Evolutionary conservation across 306 rosid species (phyloP), one percentile per base, ranked within the genome.

Genomic region (Canavalia ensiformis): DNA sequence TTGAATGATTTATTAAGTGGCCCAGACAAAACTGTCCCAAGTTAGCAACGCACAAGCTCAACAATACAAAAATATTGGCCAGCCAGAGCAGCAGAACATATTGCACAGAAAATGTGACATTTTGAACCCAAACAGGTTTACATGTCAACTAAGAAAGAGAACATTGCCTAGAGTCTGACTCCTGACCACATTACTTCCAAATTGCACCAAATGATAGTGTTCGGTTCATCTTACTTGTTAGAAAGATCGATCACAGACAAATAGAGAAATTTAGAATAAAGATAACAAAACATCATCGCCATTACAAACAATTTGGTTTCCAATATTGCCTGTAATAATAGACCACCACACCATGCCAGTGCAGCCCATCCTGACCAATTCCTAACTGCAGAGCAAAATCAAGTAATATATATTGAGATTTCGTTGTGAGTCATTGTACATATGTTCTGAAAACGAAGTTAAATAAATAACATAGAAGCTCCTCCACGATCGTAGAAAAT

Each of bases 271-370:
- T 56, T 56, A 42, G 49, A 18, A 69, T 41, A 79, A 46, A 69
- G 8, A 70, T 39, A 39, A n/a, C 11, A 37, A 13, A 65, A n/a
- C 70, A 65, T 70, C n/a, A 49, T 46, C 28, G 58, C 44, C 63
- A 69, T 70, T 46, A 69, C 71, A 18, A 70, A 79, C 70, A 79
- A 69, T 18, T 58, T 71, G 51, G 31, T 33, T 69, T 58, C 46
- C 4, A 80, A 72, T 62, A 71, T 29, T 37, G 55, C 56, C 37
- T 29, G 46, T 62, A 45, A 77, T 62, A 83, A 42, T 63, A 52
- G 68, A 77, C 54, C 68, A 77, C 47, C 74, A 62, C 75, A 45
- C 75, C 82, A 70, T 42, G 75, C 74, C 78, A 62, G 52, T 44
- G 73, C 86, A 83, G 28, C 45, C 59, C 73, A 60, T 42, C 50